These are phyloP conservation scores for Penicillium sp. DNA, from an alignment of 2,329 filamentous ascomycete genomes.

Conservation along the genomic window DNA sequence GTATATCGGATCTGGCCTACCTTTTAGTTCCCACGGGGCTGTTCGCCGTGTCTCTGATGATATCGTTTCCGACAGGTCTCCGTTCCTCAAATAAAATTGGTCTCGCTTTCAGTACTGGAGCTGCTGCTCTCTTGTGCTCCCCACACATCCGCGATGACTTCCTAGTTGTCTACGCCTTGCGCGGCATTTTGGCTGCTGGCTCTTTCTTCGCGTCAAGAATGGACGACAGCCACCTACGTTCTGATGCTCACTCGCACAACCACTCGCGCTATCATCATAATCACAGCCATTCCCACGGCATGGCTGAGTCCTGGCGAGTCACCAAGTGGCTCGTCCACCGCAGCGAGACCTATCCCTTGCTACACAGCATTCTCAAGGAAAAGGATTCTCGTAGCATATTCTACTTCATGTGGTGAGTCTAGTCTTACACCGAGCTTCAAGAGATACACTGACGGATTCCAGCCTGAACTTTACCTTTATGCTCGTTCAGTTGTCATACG, in stretches of 20 bases:
- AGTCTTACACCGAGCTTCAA: not conserved
- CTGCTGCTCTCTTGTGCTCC: slow-evolving; percentile 29
- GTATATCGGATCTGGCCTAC: slow-evolving; percentile 21
- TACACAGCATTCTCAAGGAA: slow-evolving; percentile 82
- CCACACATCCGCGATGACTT: slow-evolving; percentile 27
- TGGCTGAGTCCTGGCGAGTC: slow-evolving; percentile 57
- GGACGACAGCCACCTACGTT: slow-evolving; percentile 30
- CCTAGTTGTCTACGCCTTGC: slow-evolving; percentile 25
- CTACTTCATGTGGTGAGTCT: slow-evolving; percentile 83
- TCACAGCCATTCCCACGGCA: slow-evolving; percentile 32
- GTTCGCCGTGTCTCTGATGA: slow-evolving; percentile 28
- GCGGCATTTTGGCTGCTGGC: slow-evolving; percentile 25
- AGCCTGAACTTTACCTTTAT: slow-evolving; percentile 94
- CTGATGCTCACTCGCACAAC: slow-evolving; percentile 29
- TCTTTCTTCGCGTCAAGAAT: slow-evolving; percentile 33
- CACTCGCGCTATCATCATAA: slow-evolving; percentile 27
- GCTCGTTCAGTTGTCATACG: slow-evolving; percentile 89
- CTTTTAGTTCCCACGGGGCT: slow-evolving; percentile 20
- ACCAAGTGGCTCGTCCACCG: slow-evolving; percentile 68
- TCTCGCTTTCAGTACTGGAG: slow-evolving; percentile 25
- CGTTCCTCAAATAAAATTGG: slow-evolving; percentile 32
- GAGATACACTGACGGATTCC: slow-evolving; percentile 19
- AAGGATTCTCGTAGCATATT: slow-evolving; percentile 93
- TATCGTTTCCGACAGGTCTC: slow-evolving; percentile 23
- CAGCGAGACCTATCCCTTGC: slow-evolving; percentile 66